These are phyloP conservation scores for Chlamydomonas sp. DNA, from an alignment of 139 green algal genomes.

Conservation along the genomic window DNA sequence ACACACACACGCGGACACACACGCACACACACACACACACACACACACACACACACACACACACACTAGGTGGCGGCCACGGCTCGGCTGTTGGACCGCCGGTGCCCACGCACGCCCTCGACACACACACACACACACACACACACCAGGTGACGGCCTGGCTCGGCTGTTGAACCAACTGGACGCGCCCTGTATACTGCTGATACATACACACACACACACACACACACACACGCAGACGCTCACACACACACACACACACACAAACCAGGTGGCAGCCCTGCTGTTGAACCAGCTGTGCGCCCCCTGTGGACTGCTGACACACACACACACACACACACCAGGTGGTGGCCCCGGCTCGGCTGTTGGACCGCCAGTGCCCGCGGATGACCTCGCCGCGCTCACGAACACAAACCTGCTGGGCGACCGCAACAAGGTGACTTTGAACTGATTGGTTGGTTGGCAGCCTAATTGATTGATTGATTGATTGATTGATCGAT, in stretches of 20 bases:
- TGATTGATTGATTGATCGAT: too few species aligned
- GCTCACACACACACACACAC: background rate
- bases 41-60: background rate
- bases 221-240: background rate
- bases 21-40: slow-evolving; percentile 1
- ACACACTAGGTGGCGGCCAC: background rate
- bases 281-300: too few species aligned
- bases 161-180: too few species aligned
- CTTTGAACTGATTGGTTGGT: too few species aligned
- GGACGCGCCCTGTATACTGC: background rate
- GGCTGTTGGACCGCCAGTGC: too few species aligned
- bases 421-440: slow-evolving; percentile 59
- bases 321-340: too few species aligned
- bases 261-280: background rate
- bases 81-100: too few species aligned
- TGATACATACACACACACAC: background rate
- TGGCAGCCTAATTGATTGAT: too few species aligned
- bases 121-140: background rate
- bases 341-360: too few species aligned
- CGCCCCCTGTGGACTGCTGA: too few species aligned
- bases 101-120: background rate
- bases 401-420: slow-evolving; percentile 52
- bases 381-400: slow-evolving; percentile 28
- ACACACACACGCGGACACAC: slow-evolving; percentile 3
- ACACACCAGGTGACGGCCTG: background rate